Evolutionary conservation across 768 basidiomycete genomes (phyloP), one percentile per base, ranked within the genome.

Genomic region (Panellus pusillus): DNA sequence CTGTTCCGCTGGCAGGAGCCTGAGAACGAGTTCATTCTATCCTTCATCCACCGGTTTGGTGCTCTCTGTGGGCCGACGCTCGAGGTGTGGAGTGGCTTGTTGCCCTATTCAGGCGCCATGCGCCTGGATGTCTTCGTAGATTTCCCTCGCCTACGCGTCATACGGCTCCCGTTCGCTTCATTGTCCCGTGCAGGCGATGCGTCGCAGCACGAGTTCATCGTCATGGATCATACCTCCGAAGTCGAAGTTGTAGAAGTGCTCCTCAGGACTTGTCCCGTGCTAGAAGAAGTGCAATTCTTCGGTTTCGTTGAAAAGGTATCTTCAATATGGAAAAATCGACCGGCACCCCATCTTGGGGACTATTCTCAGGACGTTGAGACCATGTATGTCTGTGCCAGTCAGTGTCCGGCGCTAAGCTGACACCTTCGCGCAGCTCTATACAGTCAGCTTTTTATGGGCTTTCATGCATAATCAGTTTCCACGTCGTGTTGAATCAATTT

Each of bases 51-150:
- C 19, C 54, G 54, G 24, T 7, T 45, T 1, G 54, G 12, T 27
- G 44, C 31, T 1, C 29, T 55, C 6, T 55, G 54, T 11, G 54
- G 54, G 9, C 20, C 54, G 24, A 50, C 44, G 4, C 49, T 55
- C 38, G 48, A 50, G 17, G 49, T 27, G 20, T 55, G 54, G 54
- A 38, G 39, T 9, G 43, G 37, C 6, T 44, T 50, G 31, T 28
- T 55, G 1, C 54, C 54, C 28, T 50, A 39, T 32, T 1, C 5
- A 19, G 54, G 43, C 14, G 31, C 18, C 14, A 50, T 47, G 54
- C 29, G 38, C 1, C 3, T 36, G 14, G 48, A 47, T 3, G 19
- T 18, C 14, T 50, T 55, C 12, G n/a, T 18, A 7, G 31, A 15
- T 24, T 55, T 55, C 17, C 38, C 49, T 1, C 49, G 44, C 20